These are phyloP conservation scores for Pseudoperonospora humuli DNA, from an alignment of 352 stramenopile species.

Conservation along the genomic window DNA sequence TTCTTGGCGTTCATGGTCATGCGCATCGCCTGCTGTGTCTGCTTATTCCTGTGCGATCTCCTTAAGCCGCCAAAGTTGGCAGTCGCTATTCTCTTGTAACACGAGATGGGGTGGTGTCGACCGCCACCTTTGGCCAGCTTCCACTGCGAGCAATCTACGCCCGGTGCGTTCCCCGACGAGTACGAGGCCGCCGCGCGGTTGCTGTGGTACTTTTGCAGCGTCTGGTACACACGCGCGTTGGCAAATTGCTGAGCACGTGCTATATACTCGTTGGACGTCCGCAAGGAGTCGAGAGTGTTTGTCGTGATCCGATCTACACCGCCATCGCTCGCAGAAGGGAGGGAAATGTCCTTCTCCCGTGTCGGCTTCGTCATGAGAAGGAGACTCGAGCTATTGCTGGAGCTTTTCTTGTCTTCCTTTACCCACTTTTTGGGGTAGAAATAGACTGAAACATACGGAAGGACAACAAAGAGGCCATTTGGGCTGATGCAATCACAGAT, in stretches of 20 bases:
- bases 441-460: too few relatives aligned
- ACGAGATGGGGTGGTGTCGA: constrained; percentile 29
- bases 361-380: constrained; percentile 10
- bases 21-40: constrained; percentile 3
- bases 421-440: too few relatives aligned
- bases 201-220: constrained; percentile 32
- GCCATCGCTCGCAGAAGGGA: constrained; percentile 8
- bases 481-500: too few relatives aligned
- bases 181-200: constrained; percentile 26
- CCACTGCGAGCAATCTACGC: constrained; percentile 37
- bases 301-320: constrained; percentile 2
- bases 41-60: constrained; percentile 6
- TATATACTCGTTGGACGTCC: constrained; percentile 27
- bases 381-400: too few relatives aligned
- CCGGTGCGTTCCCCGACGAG: background rate
- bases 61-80: constrained; percentile 7
- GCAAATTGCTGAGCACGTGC: constrained; percentile 26
- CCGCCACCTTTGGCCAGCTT: constrained; percentile 34
- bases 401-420: too few relatives aligned
- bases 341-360: constrained; percentile 7
- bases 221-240: constrained; percentile 24
- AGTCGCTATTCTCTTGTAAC: constrained; percentile 29
- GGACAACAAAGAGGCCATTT: too few relatives aligned
- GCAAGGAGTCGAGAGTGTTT: constrained; percentile 16
- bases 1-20: constrained; percentile 19